Conservation (phyloP, 2,329 filamentous ascomycete genomes). For the Alternaria tenuissima region DNA sequence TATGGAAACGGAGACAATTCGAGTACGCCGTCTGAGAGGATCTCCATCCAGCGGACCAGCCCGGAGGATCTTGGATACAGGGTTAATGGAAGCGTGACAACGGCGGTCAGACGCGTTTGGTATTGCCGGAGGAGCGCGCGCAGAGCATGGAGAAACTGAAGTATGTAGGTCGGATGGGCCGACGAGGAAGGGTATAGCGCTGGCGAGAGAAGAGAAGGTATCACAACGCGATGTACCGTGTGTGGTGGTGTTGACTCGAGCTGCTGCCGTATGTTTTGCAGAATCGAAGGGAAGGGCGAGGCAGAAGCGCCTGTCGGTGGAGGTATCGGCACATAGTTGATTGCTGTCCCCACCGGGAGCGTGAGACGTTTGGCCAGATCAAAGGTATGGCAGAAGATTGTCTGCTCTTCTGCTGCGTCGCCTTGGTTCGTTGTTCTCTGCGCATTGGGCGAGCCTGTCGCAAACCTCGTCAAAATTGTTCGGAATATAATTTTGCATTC, state of each 20-base stretch:
- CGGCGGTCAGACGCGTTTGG: conserved; percentile 69
- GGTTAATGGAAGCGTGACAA: conserved; percentile 80
- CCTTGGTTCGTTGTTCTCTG: conserved; percentile 26
- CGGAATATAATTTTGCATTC: conserved; percentile 20
- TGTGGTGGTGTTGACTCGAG: conserved; percentile 60
- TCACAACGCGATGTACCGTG: conserved; percentile 78
- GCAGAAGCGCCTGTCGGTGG: conserved; percentile 61
- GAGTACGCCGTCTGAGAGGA: conserved; percentile 83
- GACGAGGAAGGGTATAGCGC: conserved; percentile 76
- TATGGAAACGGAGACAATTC: conserved; percentile 80
- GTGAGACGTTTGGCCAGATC: conserved; percentile 61
- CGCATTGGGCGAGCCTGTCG: conserved; percentile 31
- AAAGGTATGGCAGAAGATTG: conserved; percentile 60
- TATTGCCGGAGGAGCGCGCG: conserved; percentile 77
- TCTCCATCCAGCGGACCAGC: conserved; percentile 84
- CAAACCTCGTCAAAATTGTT: conserved; percentile 25
- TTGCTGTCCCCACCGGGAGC: conserved; percentile 50
- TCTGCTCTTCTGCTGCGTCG: conserved; percentile 57
- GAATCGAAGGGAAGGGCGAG: conserved; percentile 70
- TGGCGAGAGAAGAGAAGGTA: conserved; percentile 89
- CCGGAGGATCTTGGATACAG: conserved; percentile 80
- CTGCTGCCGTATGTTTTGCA: conserved; percentile 68
- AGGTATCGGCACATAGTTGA: conserved; percentile 62
- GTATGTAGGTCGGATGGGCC: conserved; percentile 73
- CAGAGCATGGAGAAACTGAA: conserved; percentile 83